phyloP scores from a whole-genome alignment of 140 eudicot genomes.

The Ambrosia hybrid region DNA sequence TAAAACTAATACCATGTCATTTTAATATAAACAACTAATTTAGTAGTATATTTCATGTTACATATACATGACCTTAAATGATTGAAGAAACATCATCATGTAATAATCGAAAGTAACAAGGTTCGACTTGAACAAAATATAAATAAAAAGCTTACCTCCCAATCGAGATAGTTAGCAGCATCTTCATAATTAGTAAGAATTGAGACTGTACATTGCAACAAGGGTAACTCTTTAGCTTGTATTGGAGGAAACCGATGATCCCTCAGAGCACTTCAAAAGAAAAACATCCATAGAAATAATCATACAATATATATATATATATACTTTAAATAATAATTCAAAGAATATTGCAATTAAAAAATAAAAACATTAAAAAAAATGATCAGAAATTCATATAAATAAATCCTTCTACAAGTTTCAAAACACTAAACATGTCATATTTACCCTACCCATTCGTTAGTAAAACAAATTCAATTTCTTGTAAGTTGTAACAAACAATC shows the following conservation, averaged over 20 bases:
- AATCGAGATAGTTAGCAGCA: conserved; percentile 75
- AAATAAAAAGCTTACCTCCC: conserved; percentile 66
- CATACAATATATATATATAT: no score
- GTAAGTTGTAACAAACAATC: no score
- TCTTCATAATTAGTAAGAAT: conserved; percentile 79
- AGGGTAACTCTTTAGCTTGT: conserved; percentile 81
- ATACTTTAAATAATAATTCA: no score
- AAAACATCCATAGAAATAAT: not conserved
- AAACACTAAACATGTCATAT: not conserved
- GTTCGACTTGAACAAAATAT: not conserved
- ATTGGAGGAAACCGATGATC: conserved; percentile 91
- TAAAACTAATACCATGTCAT: no score
- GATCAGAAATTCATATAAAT: not conserved
- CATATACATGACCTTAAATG: conserved; percentile 6
- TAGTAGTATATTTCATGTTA: not conserved
- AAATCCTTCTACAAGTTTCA: not conserved
- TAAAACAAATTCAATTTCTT: not conserved
- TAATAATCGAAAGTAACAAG: not conserved
- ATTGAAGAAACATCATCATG: not conserved
- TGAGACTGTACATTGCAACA: conserved; percentile 87
- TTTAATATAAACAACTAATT: no score
- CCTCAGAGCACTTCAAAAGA: conserved; percentile 72
- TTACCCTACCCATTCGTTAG: not conserved
- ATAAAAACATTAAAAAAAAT: not conserved
- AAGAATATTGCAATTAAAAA: no score